Conservation (phyloP, 1,284 basidiomycete species). For the Ceratobasidium papillatum region DNA sequence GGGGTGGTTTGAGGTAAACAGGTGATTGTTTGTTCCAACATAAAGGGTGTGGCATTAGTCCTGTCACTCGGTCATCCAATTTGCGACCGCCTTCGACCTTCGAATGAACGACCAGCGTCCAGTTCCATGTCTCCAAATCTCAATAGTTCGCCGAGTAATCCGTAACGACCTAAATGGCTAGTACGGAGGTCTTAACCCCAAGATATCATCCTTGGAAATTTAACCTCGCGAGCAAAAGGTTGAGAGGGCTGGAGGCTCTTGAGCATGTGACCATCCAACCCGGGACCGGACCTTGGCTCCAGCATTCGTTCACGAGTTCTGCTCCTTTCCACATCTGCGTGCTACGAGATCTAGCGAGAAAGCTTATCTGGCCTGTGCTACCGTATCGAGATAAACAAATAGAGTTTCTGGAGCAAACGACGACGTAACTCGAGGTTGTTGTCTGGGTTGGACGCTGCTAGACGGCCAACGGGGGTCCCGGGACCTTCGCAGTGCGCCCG, state of each 20-base stretch:
- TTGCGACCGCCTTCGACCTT: neutral
- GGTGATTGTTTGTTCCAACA: slow-evolving; percentile 12
- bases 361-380: neutral
- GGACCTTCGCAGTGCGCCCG: neutral
- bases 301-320: neutral
- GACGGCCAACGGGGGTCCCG: neutral
- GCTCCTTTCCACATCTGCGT: neutral
- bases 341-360: neutral
- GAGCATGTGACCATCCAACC: slow-evolving; percentile 26
- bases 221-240: neutral
- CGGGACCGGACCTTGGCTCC: slow-evolving; percentile 22
- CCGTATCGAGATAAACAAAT: neutral
- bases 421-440: neutral
- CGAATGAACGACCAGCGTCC: neutral
- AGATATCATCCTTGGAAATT: neutral
- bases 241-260: neutral
- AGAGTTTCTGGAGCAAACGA: neutral
- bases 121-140: neutral
- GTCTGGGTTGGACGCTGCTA: neutral
- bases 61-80: slow-evolving; percentile 9
- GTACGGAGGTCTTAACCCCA: neutral
- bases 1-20: neutral
- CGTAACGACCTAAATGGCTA: neutral
- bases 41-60: neutral
- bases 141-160: neutral